Evolutionary conservation across 495 filamentous ascomycete species (phyloP).

Genomic region (Penicillium atrosanguineum): DNA sequence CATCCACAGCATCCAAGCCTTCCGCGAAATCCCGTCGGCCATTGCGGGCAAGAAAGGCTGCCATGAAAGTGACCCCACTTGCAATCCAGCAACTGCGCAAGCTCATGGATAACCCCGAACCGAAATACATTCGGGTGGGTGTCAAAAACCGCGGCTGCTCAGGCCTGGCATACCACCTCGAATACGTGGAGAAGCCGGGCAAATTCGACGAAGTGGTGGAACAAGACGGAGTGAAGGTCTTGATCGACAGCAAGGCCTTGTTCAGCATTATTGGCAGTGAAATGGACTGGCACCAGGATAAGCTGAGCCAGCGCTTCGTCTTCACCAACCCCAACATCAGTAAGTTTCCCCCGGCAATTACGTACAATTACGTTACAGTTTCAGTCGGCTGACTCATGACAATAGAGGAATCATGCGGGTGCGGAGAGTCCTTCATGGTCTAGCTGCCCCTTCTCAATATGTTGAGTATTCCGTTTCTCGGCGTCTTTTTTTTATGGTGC

Average conservation of each 20-base stretch:
- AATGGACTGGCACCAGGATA: slow-evolving; percentile 99
- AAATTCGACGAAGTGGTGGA: slow-evolving; percentile 89
- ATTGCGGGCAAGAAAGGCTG: slow-evolving; percentile 82
- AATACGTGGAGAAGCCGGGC: slow-evolving; percentile 89
- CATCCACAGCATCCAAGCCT: slow-evolving; percentile 31
- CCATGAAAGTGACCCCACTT: slow-evolving; percentile 76
- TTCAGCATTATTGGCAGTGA: slow-evolving; percentile 98
- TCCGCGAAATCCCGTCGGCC: slow-evolving; percentile 53
- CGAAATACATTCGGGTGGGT: slow-evolving; percentile 89
- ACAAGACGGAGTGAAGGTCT: slow-evolving; percentile 92
- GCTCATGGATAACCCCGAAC: slow-evolving; percentile 75
- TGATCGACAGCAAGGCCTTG: slow-evolving; percentile 94
- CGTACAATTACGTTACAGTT: not conserved
- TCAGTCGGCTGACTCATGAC: slow-evolving; percentile 29
- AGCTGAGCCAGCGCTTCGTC: slow-evolving; percentile 82
- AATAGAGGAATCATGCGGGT: slow-evolving; percentile 93
- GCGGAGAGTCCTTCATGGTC: slow-evolving; percentile 96
- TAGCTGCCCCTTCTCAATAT: slow-evolving; percentile 23
- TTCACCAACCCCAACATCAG: slow-evolving; percentile 98
- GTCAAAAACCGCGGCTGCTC: slow-evolving; percentile 96
- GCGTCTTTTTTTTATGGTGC: slow-evolving; percentile 31
- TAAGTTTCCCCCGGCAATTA: slow-evolving; percentile 49
- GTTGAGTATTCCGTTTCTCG: slow-evolving; percentile 16
- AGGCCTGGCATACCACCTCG: slow-evolving; percentile 89
- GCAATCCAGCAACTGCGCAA: slow-evolving; percentile 74